Evolutionary conservation across 2,329 filamentous ascomycete species (phyloP), one percentile per base, ranked within the genome.

Genomic region (Pseudogymnoascus sp.): DNA sequence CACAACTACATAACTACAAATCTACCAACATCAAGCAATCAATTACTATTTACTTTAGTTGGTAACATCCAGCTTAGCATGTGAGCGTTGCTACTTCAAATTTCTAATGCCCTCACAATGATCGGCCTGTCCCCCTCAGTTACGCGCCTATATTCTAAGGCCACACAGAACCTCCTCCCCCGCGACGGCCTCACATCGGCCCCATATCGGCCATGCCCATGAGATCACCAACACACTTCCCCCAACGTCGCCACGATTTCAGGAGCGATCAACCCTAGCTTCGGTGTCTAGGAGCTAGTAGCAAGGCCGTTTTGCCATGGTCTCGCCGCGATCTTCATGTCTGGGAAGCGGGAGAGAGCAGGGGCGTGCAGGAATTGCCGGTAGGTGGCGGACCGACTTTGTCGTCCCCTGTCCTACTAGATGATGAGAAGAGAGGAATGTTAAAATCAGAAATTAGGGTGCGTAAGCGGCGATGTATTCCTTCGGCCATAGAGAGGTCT

Each of bases 311-410:
- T 22, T 10, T 41, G 16, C 38, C 10, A 41, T 41, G 38, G 10
- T 22, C 16, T 41, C 63, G 31, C 53, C 26, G 28, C 22, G 31
- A 40, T 37, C 26, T 14, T 33, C 6, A 60, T 65, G 61, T 50
- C 38, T 11, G 53, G 50, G 12, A 65, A 64, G 33, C 65, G 65
- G 26, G 65, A 46, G 22, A 62, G 65, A 40, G 61, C 62, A 26
- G 40, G 33, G 37, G 65, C 65, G 10, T 66, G 65, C 38, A 64
- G 56, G 16, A 64, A 53, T 60, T 66, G 63, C 60, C 53, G 65
- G 63, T 66, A 65, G 3, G 46, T 33, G 28, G 8, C 56, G 8
- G 37, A 37, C n/a, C 37, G 37, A 16, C n/a, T 16, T 40, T 6
- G n/a, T 37, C 37, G 3, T 16, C n/a, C 7, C 35, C 35, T 16